Percentiles rank a stretch among this genome's conserved stretches.
These are phyloP conservation scores for Filobasidium wieringae DNA, from an alignment of 768 basidiomycete species.

Conservation along the genomic window DNA sequence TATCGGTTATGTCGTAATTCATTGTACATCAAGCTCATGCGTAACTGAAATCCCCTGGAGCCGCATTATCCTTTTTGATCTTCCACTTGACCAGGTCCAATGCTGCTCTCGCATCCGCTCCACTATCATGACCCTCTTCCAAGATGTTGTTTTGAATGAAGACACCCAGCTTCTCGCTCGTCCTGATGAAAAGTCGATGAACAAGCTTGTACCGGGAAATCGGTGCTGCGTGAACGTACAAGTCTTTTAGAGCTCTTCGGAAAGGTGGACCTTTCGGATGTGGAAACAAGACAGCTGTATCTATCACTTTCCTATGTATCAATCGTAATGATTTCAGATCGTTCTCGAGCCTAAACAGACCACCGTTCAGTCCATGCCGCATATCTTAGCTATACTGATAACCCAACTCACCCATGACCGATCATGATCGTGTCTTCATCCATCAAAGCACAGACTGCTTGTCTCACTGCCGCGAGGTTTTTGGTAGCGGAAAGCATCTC, in stretches of 20 bases:
- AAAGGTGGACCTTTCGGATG: constrained; percentile 67
- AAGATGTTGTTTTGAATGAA: constrained; percentile 71
- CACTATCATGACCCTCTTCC: constrained; percentile 69
- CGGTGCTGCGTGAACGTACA: constrained; percentile 45
- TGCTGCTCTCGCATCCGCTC: constrained; percentile 80
- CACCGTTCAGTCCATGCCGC: not conserved
- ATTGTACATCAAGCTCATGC: not conserved
- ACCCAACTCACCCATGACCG: constrained; percentile 45
- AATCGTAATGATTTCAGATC: constrained; percentile 83
- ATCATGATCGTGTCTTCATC: constrained; percentile 72
- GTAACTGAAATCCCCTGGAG: not conserved
- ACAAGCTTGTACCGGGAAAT: not conserved
- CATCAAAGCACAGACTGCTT: constrained; percentile 58
- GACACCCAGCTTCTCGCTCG: constrained; percentile 65
- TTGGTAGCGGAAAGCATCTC: constrained; percentile 47
- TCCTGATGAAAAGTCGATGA: constrained; percentile 43
- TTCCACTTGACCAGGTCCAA: constrained; percentile 79
- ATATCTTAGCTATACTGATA: not conserved
- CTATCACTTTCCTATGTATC: constrained; percentile 68
- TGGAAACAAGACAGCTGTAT: constrained; percentile 71
- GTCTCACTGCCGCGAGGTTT: constrained; percentile 55
- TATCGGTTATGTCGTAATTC: not conserved
- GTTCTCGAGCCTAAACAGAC: constrained; percentile 74
- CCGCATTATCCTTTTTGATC: constrained; percentile 48
- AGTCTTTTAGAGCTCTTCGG: constrained; percentile 63